These are phyloP conservation scores for Cymodocea nodosa DNA, from an alignment of 116 monocot species.

Conservation along the genomic window DNA sequence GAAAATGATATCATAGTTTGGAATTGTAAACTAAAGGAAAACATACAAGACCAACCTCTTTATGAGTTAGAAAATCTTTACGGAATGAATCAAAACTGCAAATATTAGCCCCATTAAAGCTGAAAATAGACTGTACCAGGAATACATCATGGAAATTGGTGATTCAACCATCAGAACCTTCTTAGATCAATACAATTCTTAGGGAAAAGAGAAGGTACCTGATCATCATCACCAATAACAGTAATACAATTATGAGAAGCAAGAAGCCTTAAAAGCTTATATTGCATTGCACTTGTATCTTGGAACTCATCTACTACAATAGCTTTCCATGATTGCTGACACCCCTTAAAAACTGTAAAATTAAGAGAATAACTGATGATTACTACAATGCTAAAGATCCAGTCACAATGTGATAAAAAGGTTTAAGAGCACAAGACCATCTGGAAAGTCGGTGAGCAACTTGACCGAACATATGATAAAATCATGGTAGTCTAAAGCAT, in stretches of 20 bases:
- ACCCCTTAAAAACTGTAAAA: constrained; percentile 49
- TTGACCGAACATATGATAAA: constrained; percentile 71
- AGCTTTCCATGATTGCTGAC: constrained; percentile 65
- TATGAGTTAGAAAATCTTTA: constrained; percentile 68
- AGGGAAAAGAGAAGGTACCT: constrained; percentile 26
- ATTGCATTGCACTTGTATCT: constrained; percentile 96
- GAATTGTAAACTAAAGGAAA: not conserved
- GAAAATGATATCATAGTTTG: not conserved
- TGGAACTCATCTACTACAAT: constrained; percentile 98
- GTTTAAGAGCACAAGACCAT: constrained; percentile 33
- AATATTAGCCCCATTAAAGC: constrained; percentile 90
- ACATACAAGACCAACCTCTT: constrained; percentile 42
- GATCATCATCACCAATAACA: constrained; percentile 94
- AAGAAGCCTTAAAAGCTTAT: constrained; percentile 54
- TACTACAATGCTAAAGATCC: not conserved
- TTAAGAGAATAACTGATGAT: not conserved
- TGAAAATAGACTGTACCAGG: constrained; percentile 76
- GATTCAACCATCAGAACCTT: not conserved
- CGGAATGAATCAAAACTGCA: constrained; percentile 86
- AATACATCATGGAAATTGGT: not conserved
- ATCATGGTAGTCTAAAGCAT: constrained; percentile 94
- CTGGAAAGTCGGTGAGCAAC: constrained; percentile 65
- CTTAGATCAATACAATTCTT: not conserved
- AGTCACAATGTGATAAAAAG: constrained; percentile 1
- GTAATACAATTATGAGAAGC: constrained; percentile 70